phyloP scores from a whole-genome alignment of 192 early-diverging fungal genomes.

The Ambispora gerdemannii region DNA sequence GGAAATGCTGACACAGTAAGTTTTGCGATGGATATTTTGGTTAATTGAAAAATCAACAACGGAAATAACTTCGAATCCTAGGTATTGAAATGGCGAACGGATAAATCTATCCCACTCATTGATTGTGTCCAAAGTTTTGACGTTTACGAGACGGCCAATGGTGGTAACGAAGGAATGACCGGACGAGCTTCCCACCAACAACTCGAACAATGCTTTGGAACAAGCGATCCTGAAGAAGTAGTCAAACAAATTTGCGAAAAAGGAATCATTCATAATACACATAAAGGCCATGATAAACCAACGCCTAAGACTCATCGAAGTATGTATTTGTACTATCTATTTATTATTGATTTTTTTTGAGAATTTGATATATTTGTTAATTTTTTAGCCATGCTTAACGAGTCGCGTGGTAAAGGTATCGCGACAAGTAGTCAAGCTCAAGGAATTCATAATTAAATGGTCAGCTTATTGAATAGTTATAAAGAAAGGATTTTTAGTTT shows the following conservation, averaged over 20 bases:
- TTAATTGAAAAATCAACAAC: background rate
- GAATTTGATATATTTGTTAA: background rate
- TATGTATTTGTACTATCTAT: background rate
- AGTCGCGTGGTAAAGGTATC: constrained; percentile 14
- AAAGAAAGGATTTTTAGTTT: too few species aligned
- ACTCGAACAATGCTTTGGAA: constrained; percentile 19
- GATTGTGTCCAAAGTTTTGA: constrained; percentile 13
- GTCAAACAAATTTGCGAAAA: constrained; percentile 2
- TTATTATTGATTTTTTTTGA: background rate
- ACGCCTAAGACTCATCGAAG: background rate
- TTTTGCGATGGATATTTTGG: background rate
- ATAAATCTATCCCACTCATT: constrained; percentile 23
- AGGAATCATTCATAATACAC: background rate
- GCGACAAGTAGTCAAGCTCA: too few species aligned
- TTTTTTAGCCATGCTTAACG: background rate
- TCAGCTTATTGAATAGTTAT: too few species aligned
- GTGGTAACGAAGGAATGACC: constrained; percentile 19
- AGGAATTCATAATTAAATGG: constrained; percentile 12
- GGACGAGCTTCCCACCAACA: constrained; percentile 14
- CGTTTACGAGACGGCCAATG: background rate
- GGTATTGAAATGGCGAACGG: constrained; percentile 10
- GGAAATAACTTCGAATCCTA: background rate
- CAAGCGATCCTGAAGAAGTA: background rate
- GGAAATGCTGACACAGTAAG: constrained; percentile 11
- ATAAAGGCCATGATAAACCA: background rate